phyloP scores from a whole-genome alignment of 2,329 filamentous ascomycete species.

The Aspergillus sp. region DNA sequence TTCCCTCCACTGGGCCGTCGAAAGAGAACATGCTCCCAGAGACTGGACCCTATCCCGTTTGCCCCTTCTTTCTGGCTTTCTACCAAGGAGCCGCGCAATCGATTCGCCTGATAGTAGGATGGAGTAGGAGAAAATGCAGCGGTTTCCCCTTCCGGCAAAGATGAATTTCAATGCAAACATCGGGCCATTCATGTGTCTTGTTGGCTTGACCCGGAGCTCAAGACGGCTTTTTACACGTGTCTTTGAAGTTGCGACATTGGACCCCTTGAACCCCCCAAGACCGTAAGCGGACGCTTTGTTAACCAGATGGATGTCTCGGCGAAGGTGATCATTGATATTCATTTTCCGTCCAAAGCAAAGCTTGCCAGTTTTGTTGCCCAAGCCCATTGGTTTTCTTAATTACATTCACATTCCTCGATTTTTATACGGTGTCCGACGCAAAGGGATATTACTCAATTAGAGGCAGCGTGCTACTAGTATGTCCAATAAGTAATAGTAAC shows the following conservation, averaged over 20 bases:
- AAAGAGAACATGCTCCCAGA: constrained; percentile 3
- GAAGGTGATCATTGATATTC: background rate
- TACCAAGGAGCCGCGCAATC: constrained; percentile 9
- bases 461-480: background rate
- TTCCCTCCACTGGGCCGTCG: constrained; percentile 11
- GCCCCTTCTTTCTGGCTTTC: constrained; percentile 13
- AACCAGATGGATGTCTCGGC: background rate
- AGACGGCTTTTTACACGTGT: background rate
- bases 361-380: background rate
- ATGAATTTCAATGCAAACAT: background rate
- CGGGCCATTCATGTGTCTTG: background rate
- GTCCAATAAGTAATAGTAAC: no score
- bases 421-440: background rate
- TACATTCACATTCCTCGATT: background rate
- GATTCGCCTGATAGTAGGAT: constrained; percentile 13
- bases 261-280: background rate
- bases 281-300: background rate
- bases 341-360: background rate
- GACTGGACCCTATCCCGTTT: constrained; percentile 4
- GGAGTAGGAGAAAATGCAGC: constrained; percentile 6
- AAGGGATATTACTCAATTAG: no score
- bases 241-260: background rate
- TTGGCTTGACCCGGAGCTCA: background rate
- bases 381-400: background rate
- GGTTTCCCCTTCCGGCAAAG: background rate